Conservation (phyloP, 768 basidiomycete genomes). For the Pleurotus ostreatus region DNA sequence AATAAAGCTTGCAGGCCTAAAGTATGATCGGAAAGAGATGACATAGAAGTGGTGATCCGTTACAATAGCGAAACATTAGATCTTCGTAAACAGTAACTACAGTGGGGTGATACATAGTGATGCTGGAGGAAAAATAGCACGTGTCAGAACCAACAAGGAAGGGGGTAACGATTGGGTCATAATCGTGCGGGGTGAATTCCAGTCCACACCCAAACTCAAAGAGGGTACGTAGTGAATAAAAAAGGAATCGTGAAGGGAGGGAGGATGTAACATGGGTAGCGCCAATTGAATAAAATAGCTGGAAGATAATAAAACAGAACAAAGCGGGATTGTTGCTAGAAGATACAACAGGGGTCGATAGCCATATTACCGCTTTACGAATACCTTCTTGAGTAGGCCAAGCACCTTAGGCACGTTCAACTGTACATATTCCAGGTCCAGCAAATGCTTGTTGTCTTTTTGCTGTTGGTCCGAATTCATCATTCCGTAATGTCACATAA, state of each 20-base stretch:
- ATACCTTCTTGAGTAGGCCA: slow-evolving; percentile 89
- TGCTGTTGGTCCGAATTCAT: slow-evolving; percentile 49
- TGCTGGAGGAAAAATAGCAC: slow-evolving; percentile 16
- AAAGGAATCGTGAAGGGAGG: not conserved
- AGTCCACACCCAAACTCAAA: not conserved
- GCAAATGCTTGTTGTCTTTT: slow-evolving; percentile 96
- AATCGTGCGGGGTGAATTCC: slow-evolving; percentile 6
- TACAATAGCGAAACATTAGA: slow-evolving; percentile 1
- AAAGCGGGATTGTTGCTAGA: slow-evolving; percentile 15
- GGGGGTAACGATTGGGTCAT: slow-evolving; percentile 13
- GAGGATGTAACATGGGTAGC: not conserved
- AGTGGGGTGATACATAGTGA: slow-evolving; percentile 25
- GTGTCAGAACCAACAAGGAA: slow-evolving; percentile 11
- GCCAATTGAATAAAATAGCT: slow-evolving; percentile 9
- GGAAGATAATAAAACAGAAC: slow-evolving; percentile 12
- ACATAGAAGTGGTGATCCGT: not conserved
- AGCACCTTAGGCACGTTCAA: slow-evolving; percentile 95
- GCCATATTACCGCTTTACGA: slow-evolving; percentile 69
- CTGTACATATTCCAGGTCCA: slow-evolving; percentile 98
- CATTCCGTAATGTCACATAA: not conserved
- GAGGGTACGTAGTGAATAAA: not conserved
- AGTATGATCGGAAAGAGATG: not conserved
- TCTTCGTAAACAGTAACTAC: slow-evolving; percentile 15
- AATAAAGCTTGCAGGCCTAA: not conserved
- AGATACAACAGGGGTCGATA: slow-evolving; percentile 25